Evolutionary conservation across 352 stramenopile species (phyloP).

Genomic region (Pythium monospermum): DNA sequence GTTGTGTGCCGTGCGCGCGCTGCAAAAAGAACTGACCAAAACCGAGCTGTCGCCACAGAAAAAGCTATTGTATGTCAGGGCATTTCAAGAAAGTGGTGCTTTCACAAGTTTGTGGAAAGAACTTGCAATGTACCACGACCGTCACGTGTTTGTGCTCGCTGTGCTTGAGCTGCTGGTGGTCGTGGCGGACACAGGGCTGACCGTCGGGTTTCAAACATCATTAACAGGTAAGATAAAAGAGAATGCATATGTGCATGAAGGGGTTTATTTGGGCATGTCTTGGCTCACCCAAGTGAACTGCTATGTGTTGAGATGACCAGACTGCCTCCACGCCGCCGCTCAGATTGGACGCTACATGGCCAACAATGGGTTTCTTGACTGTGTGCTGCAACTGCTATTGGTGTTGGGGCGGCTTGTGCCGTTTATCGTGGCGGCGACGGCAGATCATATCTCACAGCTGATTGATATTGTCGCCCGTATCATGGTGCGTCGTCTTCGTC

Average conservation of each 20-base stretch:
- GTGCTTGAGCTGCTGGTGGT: constrained; percentile 5
- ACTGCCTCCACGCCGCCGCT: background rate
- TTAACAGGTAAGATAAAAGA: constrained; percentile 2
- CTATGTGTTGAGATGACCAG: background rate
- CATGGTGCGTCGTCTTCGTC: constrained; percentile 3
- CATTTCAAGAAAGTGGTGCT: constrained; percentile 5
- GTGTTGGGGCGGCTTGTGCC: constrained; percentile 4
- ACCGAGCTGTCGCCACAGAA: background rate
- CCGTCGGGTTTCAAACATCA: background rate
- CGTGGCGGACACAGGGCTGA: background rate
- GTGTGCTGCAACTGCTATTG: constrained; percentile 1
- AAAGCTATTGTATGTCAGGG: background rate
- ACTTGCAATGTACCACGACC: constrained; percentile 9
- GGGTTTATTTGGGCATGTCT: too few relatives aligned
- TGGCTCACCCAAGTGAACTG: too few relatives aligned
- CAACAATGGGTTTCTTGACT: constrained; percentile 3
- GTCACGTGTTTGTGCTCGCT: constrained; percentile 6
- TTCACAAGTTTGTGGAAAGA: constrained; percentile 1
- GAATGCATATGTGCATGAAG: too few relatives aligned
- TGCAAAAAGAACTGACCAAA: constrained; percentile 9
- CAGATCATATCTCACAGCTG: too few relatives aligned
- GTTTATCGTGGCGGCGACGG: too few relatives aligned
- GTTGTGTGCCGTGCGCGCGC: constrained; percentile 21
- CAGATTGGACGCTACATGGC: background rate
- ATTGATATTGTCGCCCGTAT: constrained; percentile 4